Evolutionary conservation across 2,329 filamentous ascomycete species (phyloP).

Genomic region (Colletotrichum lindemuthianum): DNA sequence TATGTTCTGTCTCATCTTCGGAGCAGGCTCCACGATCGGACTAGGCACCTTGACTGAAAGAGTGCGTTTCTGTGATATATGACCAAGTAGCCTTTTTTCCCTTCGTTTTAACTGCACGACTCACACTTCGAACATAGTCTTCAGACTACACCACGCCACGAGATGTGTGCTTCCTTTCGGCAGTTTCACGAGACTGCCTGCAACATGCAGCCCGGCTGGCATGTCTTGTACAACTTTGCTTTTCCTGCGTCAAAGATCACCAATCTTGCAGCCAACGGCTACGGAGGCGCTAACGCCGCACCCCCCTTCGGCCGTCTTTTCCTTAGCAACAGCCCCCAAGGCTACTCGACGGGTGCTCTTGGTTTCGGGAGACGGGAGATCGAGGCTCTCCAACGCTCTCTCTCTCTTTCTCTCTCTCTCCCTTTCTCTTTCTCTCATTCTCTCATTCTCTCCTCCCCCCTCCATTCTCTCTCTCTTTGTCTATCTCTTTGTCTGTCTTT

Average conservation of each 20-base stretch:
- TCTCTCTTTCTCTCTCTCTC: no score
- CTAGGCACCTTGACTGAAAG: conserved; percentile 15
- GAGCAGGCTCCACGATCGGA: conserved; percentile 21
- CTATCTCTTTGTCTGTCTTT: no score
- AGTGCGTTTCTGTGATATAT: conserved; percentile 23
- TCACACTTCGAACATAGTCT: conserved; percentile 6
- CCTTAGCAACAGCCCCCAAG: no score
- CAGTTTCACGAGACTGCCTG: conserved; percentile 16
- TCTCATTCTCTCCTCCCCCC: no score
- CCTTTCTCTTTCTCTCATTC: no score
- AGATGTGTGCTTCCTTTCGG: conserved; percentile 17
- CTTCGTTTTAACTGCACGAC: conserved; percentile 10
- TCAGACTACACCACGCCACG: background rate
- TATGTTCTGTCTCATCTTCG: background rate
- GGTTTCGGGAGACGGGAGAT: no score
- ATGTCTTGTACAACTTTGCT: conserved; percentile 2
- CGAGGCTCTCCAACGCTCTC: no score
- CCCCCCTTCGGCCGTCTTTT: no score
- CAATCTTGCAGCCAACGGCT: no score
- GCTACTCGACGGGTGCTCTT: no score
- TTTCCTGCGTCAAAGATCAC: background rate
- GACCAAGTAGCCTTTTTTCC: background rate
- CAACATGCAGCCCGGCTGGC: background rate
- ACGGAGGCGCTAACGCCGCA: no score
- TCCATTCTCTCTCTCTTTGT: no score